Evolutionary conservation across 495 filamentous ascomycete species (phyloP), one percentile per base, ranked within the genome.

Genomic region (Cryomyces minteri): DNA sequence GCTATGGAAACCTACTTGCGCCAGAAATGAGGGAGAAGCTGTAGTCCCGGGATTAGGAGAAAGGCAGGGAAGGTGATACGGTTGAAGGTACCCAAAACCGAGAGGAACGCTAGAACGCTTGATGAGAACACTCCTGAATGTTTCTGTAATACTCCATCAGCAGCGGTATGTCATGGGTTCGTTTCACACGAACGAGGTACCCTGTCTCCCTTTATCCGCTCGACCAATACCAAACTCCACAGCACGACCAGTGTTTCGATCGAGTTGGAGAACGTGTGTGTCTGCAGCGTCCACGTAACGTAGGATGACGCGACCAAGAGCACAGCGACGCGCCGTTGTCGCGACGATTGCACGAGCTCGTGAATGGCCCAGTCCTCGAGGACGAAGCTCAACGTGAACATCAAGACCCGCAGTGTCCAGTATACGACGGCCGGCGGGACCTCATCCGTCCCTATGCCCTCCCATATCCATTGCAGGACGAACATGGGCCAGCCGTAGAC

Each of bases 251-350:
- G 68, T 1, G 90, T 95, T 65, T 98, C 90, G 54, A 95, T 74
- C 43, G 86, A 86, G 62, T 98, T 98, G 58, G 90, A 96, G 64
- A 98, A 96, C 32, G 92, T 96, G 67, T 98, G 90, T 38, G 84
- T 93, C 66, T 98, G 90, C 66, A 83, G 94, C 38, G 92, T 94
- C 92, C 90, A 96, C 41, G 90, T 96, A 52, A 95, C 88, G 63
- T 96, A 98, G 25, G 83, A 92, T 11, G 90, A 96, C 39, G 88
- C 88, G 43, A 94, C 77, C 41, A 96, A 64, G 31, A 87, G 67
- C 36, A 90, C 66, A 14, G 84, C 83, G 34, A 74, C 65, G 51
- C 70, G 74, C 46, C 85, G 74, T 53, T 86, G 76, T 44, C 77
- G 73, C 49, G 76, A 74, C 29, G 78, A 79, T 48, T 75, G 77